Base-by-base conservation (phyloP, 768 basidiomycete species). In the Naganishia friedmannii region DNA sequence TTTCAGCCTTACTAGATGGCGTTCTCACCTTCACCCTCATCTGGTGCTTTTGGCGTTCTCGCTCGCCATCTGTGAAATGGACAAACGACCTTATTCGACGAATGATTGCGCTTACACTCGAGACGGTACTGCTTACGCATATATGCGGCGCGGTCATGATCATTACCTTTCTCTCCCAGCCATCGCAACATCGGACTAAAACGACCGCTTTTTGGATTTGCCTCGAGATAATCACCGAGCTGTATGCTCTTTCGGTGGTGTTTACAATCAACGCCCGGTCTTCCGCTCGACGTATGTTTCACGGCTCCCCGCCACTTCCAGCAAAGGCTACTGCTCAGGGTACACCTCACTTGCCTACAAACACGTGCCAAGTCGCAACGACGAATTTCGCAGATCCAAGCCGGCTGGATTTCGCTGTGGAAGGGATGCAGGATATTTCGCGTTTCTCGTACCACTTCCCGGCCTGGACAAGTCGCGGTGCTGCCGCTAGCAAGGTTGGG, bases 91-190 rank as follows among this genome's bases (percentile, higher is more conserved):
- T 76, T 21, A 72, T 76, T 32, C 66, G 54, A 15, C 58, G 70
- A n/a, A 53, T 77, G 65, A 69, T 77, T 3, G 60, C 74, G 0
- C 70, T 79, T 15, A 79, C 78, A 0, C 72, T 79, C 32, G 78
- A 79, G 54, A 79, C 78, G 0, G 78, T 79, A 3, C 55, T 79
- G 0, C 69, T 79, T 21, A 79, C 78, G 3, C 78, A 79, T 39
- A 29, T 76, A 12, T 73, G 74, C 46, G 78, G 75, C 26, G 78
- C 74, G 2, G 54, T 67, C 31, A 77, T 79, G 76, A 76, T 75
- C 65, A 68, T 79, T n/a, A 70, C 76, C 37, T 79, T 77, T 67
- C 72, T 79, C 23, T 73, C 76, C 10, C 73, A 74, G 3, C 76
- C 76, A 3, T 69, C 74, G 3, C 68, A 67, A 19, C 70, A 72